Evolutionary conservation across 441 rosid species (phyloP), one percentile per base, ranked within the genome.

Genomic region (Croton laevigatus): DNA sequence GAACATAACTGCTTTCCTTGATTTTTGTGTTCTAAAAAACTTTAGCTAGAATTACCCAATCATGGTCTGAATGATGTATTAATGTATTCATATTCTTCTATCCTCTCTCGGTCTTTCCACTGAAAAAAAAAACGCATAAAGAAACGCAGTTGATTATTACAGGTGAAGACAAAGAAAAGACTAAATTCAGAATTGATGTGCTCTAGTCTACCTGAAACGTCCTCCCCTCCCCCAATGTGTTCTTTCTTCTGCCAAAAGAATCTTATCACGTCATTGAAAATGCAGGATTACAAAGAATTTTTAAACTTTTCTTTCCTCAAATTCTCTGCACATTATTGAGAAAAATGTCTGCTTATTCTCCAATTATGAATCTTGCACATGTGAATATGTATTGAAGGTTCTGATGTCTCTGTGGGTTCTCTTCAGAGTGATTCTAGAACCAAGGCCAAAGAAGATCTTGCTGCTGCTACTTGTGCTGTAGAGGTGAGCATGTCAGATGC

Each of bases 361-460:
- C 54, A 4, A 59, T 38, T 14, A 38, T 10, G 12, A 61, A 32
- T 11, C 27, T 32, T 45, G 42, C 53, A 69, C 55, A n/a, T 48
- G 11, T 59, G 13, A 16, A 16, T 37, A 23, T 17, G 34, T 44
- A 45, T 17, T 65, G 46, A 6, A 62, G 48, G 48, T 45, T 62
- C 68, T 79, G 66, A 62, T 71, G 40, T 63, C 14, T 52, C 62
- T 58, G 59, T 42, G 65, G 51, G 63, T 81, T 59, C 81, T 71
- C 62, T 83, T 62, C 87, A 96, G 99, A 96, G 99, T 77, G 91
- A 93, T 73, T 96, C 99, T 3, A 97, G 99, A 79, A 90, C 91
- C 61, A 96, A 91, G 84, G 98, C 98, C 45, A 93, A 96, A 81
- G 97, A 96, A 85, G 99, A 96, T 85, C 99, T 96, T 83, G 97